phyloP scores from a whole-genome alignment of 2,329 filamentous ascomycete species.

The Scytalidium sp. region DNA sequence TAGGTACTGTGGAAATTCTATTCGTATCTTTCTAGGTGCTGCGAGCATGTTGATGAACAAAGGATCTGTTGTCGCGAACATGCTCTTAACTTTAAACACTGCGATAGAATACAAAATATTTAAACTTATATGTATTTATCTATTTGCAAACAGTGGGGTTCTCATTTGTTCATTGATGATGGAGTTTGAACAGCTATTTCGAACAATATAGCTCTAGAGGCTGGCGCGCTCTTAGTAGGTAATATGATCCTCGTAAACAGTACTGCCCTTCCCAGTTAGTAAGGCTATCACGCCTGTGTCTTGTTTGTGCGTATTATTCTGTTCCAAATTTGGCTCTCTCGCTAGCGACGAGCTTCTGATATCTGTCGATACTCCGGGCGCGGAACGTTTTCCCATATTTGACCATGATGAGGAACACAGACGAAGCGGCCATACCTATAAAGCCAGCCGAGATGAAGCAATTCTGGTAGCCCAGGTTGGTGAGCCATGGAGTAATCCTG shows the following conservation, averaged over 20 bases:
- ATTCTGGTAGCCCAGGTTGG: constrained; percentile 34
- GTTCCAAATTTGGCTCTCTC: neutral
- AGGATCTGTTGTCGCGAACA: neutral
- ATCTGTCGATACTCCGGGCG: neutral
- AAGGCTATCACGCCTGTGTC: neutral
- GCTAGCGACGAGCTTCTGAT: neutral
- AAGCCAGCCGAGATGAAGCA: constrained; percentile 38
- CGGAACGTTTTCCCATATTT: constrained; percentile 23
- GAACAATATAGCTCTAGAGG: neutral
- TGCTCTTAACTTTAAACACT: neutral
- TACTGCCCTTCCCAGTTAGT: neutral
- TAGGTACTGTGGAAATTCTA: neutral
- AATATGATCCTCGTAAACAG: neutral
- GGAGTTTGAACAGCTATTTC: neutral
- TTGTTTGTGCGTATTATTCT: neutral
- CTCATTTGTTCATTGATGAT: neutral
- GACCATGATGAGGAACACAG: constrained; percentile 29
- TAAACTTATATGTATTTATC: neutral
- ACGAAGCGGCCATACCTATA: constrained; percentile 23
- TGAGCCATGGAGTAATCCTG: constrained; percentile 37
- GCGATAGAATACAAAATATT: neutral
- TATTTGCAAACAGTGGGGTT: neutral
- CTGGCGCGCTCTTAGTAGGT: neutral
- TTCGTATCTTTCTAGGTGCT: neutral
- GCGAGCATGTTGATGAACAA: neutral